phyloP scores from a whole-genome alignment of 176 grass and related monocot species.

The Chloris gayana region DNA sequence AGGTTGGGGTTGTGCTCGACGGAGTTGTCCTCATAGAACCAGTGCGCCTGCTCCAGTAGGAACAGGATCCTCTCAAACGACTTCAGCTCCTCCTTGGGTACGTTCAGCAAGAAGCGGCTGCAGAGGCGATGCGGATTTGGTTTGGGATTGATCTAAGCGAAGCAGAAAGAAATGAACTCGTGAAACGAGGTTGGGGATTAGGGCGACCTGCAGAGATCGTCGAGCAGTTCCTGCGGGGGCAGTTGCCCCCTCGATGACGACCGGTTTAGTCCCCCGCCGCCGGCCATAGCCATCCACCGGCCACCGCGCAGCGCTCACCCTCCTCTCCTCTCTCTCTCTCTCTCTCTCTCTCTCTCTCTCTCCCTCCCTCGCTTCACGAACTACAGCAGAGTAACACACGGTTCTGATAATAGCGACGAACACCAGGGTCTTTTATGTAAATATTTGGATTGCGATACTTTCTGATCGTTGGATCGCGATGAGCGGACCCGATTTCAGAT shows the following conservation, averaged over 20 bases:
- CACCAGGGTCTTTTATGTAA: background rate
- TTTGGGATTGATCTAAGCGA: constrained; percentile 29
- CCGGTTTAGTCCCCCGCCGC: constrained; percentile 53
- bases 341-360: too few relatives aligned
- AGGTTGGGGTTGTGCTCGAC: constrained; percentile 87
- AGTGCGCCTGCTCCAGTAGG: constrained; percentile 93
- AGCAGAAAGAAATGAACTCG: background rate
- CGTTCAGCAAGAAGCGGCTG: constrained; percentile 97
- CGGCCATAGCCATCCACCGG: constrained; percentile 55
- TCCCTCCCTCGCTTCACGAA: background rate
- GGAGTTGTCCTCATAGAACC: constrained; percentile 99
- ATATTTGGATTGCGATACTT: background rate
- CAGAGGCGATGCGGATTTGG: constrained; percentile 5
- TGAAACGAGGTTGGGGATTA: constrained; percentile 3
- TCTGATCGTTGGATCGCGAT: background rate
- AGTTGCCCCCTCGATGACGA: constrained; percentile 51
- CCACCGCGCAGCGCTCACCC: background rate
- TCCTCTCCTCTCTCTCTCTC: background rate
- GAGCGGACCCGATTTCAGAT: background rate
- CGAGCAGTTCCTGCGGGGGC: constrained; percentile 87
- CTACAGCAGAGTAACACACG: background rate
- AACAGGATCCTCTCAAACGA: constrained; percentile 98
- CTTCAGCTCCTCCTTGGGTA: constrained; percentile 93
- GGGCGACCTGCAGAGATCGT: constrained; percentile 95
- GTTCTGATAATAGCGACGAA: background rate